Base-by-base conservation (phyloP, 345 rosid species). In the Rhodomyrtus tomentosa region DNA sequence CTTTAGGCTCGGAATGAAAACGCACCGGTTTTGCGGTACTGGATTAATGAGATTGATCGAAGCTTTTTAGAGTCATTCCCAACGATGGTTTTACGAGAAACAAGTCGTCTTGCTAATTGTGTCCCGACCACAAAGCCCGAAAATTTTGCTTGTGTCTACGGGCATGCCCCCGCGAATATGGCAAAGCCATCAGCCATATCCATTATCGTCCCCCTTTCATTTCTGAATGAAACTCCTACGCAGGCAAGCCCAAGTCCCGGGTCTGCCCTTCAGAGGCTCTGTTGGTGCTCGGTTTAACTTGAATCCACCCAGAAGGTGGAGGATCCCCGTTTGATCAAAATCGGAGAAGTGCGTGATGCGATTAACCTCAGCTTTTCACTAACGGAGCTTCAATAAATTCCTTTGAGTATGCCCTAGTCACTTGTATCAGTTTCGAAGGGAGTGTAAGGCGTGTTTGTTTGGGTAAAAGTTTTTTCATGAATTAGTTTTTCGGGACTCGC, bases 21-120 rank as follows among this genome's bases (percentile, higher is more conserved):
- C 0, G 0, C 12, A 5, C 0, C 0, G 0, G 2, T 68, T 4
- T 68, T 32, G 0, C 1, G 2, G 1, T 32, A 0, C 5, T 7
- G 0, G 1, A 68, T 18, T 9, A 32, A 68, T 18, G 0, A 18
- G 24, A 36, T 18, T 1, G 0, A 0, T 4, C 5, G n/a, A n/a
- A 5, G 4, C 1, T 6, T 1, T 68, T 4, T 18, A 68, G 38
- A 36, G 40, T 16, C 10, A 4, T 16, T 36, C 13, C 4, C 12
- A 18, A 8, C 0, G 1, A 1, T 4, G 6, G 32, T 2, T 10
- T 16, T 18, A 8, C 8, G 13, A 16, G 9, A 8, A 36, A 7
- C 1, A 36, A 68, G 1, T 7, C 36, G 6, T 18, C 11, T 2
- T 68, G 3, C 7, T 4, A 36, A 45, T 2, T 1, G 3, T 18